A percentile compares a stretch with the other conserved stretches of the same genome.
Conservation (phyloP, 2,329 filamentous ascomycete genomes). For the Periconia digitata region DNA sequence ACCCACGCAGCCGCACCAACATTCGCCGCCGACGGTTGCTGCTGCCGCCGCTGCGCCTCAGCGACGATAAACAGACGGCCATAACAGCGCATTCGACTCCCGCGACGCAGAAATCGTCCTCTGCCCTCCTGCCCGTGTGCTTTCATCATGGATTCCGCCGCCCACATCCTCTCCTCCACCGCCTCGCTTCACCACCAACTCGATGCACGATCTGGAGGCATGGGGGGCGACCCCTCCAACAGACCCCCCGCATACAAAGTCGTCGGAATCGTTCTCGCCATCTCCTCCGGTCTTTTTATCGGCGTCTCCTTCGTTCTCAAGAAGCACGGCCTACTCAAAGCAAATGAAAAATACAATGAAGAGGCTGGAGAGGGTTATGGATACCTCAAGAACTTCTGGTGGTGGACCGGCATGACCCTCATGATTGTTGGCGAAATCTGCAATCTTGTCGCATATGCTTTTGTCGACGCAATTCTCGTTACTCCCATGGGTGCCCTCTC, state of each 20-base stretch:
- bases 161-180: constrained; percentile 43
- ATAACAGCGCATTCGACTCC: too few relatives aligned
- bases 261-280: constrained; percentile 81
- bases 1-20: constrained; percentile 1
- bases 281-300: constrained; percentile 89
- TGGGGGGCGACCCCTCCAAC: constrained; percentile 26
- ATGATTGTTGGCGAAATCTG: constrained; percentile 97
- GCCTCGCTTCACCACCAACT: too few relatives aligned
- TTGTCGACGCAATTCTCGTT: constrained; percentile 93
- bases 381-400: constrained; percentile 91
- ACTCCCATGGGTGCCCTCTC: constrained; percentile 88
- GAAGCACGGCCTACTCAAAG: constrained; percentile 85
- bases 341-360: constrained; percentile 95
- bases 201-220: constrained; percentile 47
- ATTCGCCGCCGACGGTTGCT: constrained; percentile 9
- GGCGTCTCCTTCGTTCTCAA: constrained; percentile 94
- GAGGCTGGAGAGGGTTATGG: constrained; percentile 95
- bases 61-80: too few relatives aligned
- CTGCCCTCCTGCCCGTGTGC: too few relatives aligned
- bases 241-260: constrained; percentile 72
- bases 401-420: constrained; percentile 94
- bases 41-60: constrained; percentile 6
- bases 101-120: too few relatives aligned
- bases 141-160: constrained; percentile 49
- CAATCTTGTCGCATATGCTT: constrained; percentile 97